Evolutionary conservation across 2,329 filamentous ascomycete species (phyloP).

Genomic region (Fusarium veterinarium): DNA sequence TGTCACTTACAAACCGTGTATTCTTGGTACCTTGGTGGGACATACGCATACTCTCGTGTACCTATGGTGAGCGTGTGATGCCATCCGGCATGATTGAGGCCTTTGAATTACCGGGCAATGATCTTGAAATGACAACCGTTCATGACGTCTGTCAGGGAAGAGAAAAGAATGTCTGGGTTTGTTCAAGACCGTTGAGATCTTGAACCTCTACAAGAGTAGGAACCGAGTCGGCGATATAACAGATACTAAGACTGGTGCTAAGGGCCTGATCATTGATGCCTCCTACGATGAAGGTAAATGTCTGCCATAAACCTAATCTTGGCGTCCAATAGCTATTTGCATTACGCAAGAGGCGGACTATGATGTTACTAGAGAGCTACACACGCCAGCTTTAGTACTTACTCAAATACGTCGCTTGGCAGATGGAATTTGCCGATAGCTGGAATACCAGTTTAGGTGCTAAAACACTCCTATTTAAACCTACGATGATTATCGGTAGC

Average conservation of each 20-base stretch:
- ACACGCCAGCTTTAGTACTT: neutral
- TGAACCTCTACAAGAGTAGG: neutral
- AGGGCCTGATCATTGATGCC: neutral
- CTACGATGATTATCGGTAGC: conserved; percentile 1
- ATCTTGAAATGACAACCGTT: neutral
- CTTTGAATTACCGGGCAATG: neutral
- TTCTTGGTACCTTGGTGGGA: neutral
- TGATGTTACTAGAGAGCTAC: neutral
- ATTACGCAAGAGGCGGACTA: neutral
- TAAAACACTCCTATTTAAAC: neutral
- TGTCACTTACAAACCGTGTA: neutral
- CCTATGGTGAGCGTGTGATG: neutral
- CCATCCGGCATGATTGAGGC: neutral
- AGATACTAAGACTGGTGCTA: neutral
- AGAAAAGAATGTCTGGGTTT: neutral
- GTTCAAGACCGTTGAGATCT: neutral
- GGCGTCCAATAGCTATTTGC: neutral
- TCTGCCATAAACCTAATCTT: neutral
- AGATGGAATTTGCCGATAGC: neutral
- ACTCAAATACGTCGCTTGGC: neutral
- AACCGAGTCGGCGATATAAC: neutral
- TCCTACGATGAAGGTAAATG: neutral
- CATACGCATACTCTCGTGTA: no score
- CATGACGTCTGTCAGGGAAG: neutral
- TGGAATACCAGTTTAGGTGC: neutral